A percentile compares a stretch with the other conserved stretches of the same genome.
Evolutionary conservation across 2,329 filamentous ascomycete genomes (phyloP).

Genomic region (Aureobasidium musti): DNA sequence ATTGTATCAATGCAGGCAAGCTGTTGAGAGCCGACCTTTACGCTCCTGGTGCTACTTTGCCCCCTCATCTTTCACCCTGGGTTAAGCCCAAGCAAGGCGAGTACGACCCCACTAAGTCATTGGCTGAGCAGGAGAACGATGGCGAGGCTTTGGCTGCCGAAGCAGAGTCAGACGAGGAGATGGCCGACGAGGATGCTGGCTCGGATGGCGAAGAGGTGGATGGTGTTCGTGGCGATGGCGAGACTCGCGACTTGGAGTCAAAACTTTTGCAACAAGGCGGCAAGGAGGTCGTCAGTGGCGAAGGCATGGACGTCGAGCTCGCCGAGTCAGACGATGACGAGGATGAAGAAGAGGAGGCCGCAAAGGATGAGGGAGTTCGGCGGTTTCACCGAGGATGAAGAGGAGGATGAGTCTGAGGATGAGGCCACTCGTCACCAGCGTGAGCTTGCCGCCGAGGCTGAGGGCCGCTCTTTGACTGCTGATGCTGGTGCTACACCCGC

Average conservation of each 20-base stretch:
- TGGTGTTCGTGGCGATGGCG: slow-evolving; percentile 41
- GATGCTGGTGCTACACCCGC: slow-evolving; percentile 58
- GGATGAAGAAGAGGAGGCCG: slow-evolving; percentile 50
- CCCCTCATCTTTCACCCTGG: slow-evolving; percentile 94
- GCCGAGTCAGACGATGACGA: slow-evolving; percentile 51
- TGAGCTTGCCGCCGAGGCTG: slow-evolving; percentile 90
- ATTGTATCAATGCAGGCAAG: slow-evolving; percentile 89
- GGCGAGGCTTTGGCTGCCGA: slow-evolving; percentile 68
- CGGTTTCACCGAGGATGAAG: slow-evolving; percentile 51
- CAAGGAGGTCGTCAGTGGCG: slow-evolving; percentile 36
- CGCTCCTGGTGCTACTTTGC: slow-evolving; percentile 82
- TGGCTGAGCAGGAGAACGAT: slow-evolving; percentile 86
- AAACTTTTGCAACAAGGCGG: slow-evolving; percentile 34
- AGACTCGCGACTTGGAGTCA: slow-evolving; percentile 43
- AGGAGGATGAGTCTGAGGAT: slow-evolving; percentile 60
- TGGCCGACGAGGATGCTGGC: slow-evolving; percentile 48
- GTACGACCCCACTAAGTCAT: slow-evolving; percentile 84
- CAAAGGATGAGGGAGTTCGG: slow-evolving; percentile 51
- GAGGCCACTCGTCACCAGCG: slow-evolving; percentile 70
- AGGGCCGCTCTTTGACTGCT: slow-evolving; percentile 58
- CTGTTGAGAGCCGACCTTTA: slow-evolving; percentile 85
- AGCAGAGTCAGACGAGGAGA: slow-evolving; percentile 48
- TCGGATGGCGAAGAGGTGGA: slow-evolving; percentile 43
- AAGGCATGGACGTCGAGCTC: slow-evolving; percentile 52
- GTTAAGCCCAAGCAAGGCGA: slow-evolving; percentile 82